These are phyloP conservation scores for Blastobotrys serpentis DNA, from an alignment of 1,139 yeast genomes.

Conservation along the genomic window DNA sequence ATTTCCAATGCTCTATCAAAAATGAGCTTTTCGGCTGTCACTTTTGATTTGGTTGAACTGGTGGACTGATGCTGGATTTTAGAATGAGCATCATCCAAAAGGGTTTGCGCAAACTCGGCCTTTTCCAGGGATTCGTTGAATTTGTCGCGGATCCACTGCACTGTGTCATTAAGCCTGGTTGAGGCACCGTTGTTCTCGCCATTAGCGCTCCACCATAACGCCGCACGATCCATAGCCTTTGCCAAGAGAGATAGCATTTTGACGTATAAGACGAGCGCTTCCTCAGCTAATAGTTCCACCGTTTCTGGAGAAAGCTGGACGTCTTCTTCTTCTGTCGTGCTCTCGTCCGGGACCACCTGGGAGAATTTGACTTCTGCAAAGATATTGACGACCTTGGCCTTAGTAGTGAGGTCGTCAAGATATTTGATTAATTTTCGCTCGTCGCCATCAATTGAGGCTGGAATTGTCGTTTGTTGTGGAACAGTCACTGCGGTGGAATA, in stretches of 20 bases:
- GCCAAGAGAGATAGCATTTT: constrained; percentile 80
- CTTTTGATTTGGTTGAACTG: constrained; percentile 18
- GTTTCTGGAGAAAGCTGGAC: constrained; percentile 59
- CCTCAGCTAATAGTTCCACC: constrained; percentile 66
- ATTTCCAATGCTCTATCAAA: constrained; percentile 93
- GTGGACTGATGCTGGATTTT: neutral
- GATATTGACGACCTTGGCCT: constrained; percentile 82
- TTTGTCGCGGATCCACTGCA: constrained; percentile 88
- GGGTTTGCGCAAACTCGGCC: constrained; percentile 71
- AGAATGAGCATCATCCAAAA: constrained; percentile 27
- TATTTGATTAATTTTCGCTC: constrained; percentile 46
- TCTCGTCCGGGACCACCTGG: constrained; percentile 67
- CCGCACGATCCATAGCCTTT: constrained; percentile 79
- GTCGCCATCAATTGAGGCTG: constrained; percentile 26
- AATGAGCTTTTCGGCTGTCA: constrained; percentile 77
- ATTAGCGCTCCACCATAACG: constrained; percentile 80
- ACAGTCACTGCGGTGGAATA: constrained; percentile 28
- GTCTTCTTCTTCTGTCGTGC: constrained; percentile 35
- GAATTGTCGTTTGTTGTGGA: constrained; percentile 38
- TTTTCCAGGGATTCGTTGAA: constrained; percentile 87
- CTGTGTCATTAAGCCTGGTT: constrained; percentile 66
- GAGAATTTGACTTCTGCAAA: constrained; percentile 90
- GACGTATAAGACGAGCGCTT: constrained; percentile 80
- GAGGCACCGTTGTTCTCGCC: constrained; percentile 41
- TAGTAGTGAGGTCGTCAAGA: constrained; percentile 78